Base-by-base conservation (phyloP, 73 alveolate genomes). In the Paraurostyla sp. region DNA sequence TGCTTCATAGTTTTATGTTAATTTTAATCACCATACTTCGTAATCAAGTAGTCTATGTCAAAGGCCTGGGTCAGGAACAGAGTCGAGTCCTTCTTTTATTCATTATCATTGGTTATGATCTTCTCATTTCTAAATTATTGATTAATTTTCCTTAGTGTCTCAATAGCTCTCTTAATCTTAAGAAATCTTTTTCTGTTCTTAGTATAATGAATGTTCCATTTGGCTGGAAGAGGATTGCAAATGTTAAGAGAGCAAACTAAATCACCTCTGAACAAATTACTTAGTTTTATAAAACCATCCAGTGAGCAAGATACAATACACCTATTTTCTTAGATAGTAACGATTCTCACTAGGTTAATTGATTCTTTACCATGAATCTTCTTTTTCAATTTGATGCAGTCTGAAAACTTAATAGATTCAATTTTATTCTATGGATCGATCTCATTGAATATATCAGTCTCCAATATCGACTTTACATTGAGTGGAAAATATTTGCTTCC, bases 171-270 rank as follows among this genome's bases (percentile, higher is more conserved):
- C 27, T 33, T 51, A 18, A 85, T 50, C 41, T 73, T 73, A 23
- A 25, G 25, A 38, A 40, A 42, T 71, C 93, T 69, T n/a, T 85
- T 71, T 27, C 82, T 23, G 25, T 78, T 46, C 56, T 46, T 51
- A 35, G 83, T 80, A 58, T 71, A 85, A 58, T 42, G 62, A 0
- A 85, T 16, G 25, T 85, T 85, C 93, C 93, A 85, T 50, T 35
- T 71, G 16, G 69, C 80, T n/a, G 93, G 93, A 0, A 85, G 57
- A 20, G 93, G 93, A 50, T 85, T 85, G 41, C 56, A 45, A 27
- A 85, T 71, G 49, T 85, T 85, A 0, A 80, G 54, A 0, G 93
- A 43, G 52, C 93, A 81, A 2, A 50, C 30, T 0, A 85, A 22
- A 43, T 71, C 59, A 18, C 93, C 87, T 16, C 38, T 62, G 22